These are phyloP conservation scores for Moricandia arvensis DNA, from an alignment of 345 rosid genomes.

Conservation along the genomic window DNA sequence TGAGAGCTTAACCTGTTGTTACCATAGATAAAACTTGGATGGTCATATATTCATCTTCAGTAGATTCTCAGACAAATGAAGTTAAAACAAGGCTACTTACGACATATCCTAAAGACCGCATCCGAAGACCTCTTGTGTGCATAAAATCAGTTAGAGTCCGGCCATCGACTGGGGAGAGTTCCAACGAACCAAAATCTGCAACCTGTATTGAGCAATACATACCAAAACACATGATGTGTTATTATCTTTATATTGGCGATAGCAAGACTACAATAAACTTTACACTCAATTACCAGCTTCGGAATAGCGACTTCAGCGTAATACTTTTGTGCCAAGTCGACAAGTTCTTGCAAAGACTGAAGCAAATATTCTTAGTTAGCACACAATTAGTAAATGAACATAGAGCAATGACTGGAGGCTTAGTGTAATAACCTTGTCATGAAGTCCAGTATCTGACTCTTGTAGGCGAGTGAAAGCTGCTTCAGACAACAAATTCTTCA, in stretches of 20 bases:
- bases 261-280: slow-evolving; percentile 5
- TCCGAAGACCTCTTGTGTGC: slow-evolving; percentile 98
- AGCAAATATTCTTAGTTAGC: slow-evolving; percentile 38
- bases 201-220: slow-evolving; percentile 56
- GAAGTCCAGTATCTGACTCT: slow-evolving; percentile 94
- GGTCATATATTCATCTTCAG: slow-evolving; percentile 12
- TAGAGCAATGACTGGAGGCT: slow-evolving; percentile 14
- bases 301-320: slow-evolving; percentile 92
- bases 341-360: slow-evolving; percentile 79
- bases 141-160: slow-evolving; percentile 97
- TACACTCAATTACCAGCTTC: slow-evolving; percentile 65
- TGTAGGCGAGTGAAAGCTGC: slow-evolving; percentile 73
- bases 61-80: slow-evolving; percentile 2
- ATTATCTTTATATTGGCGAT: slow-evolving; percentile 13
- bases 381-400: slow-evolving; percentile 11
- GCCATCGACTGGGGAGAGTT: slow-evolving; percentile 98
- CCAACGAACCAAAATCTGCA: slow-evolving; percentile 97
- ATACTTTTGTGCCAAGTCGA: slow-evolving; percentile 78
- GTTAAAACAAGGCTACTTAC: slow-evolving; percentile 51
- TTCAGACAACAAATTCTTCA: slow-evolving; percentile 64
- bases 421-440: slow-evolving; percentile 58
- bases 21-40: slow-evolving; percentile 30
- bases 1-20: slow-evolving; percentile 81
- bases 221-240: slow-evolving; percentile 12
- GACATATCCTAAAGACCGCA: slow-evolving; percentile 91